Conservation (phyloP, 768 basidiomycete species). For the Phylloporus sp. region DNA sequence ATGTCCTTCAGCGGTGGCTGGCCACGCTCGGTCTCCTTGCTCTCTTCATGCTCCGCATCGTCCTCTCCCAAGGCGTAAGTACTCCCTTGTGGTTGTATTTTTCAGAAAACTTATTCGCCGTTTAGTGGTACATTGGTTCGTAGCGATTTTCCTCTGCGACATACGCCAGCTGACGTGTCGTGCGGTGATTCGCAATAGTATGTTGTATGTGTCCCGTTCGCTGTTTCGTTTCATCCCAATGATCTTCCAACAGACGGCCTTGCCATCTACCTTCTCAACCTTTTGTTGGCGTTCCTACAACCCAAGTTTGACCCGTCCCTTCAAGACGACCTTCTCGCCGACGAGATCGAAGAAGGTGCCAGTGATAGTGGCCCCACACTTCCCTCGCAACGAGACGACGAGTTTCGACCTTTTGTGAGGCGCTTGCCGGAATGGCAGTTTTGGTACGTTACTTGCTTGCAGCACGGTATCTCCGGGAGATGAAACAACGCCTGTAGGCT, state of each 20-base stretch:
- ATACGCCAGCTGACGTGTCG: neutral
- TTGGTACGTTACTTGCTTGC: slow-evolving; percentile 49
- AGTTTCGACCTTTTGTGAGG: slow-evolving; percentile 95
- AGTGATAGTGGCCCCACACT: slow-evolving; percentile 52
- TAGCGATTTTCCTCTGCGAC: slow-evolving; percentile 15
- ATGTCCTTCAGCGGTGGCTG: slow-evolving; percentile 86
- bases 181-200: slow-evolving; percentile 33
- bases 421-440: slow-evolving; percentile 96
- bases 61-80: slow-evolving; percentile 84
- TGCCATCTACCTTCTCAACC: slow-evolving; percentile 93
- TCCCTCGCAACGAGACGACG: slow-evolving; percentile 77
- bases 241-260: slow-evolving; percentile 58
- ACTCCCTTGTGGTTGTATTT: neutral
- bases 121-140: slow-evolving; percentile 90
- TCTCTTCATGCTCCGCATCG: slow-evolving; percentile 80
- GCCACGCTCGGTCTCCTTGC: slow-evolving; percentile 63
- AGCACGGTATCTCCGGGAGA: neutral
- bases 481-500: slow-evolving; percentile 51
- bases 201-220: slow-evolving; percentile 54
- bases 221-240: neutral
- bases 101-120: neutral
- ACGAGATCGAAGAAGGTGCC: slow-evolving; percentile 93
- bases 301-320: slow-evolving; percentile 97
- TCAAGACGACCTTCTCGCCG: slow-evolving; percentile 87
- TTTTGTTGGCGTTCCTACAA: slow-evolving; percentile 95